Conservation (phyloP, 352 stramenopile species). For the Pythium brachiatum region DNA sequence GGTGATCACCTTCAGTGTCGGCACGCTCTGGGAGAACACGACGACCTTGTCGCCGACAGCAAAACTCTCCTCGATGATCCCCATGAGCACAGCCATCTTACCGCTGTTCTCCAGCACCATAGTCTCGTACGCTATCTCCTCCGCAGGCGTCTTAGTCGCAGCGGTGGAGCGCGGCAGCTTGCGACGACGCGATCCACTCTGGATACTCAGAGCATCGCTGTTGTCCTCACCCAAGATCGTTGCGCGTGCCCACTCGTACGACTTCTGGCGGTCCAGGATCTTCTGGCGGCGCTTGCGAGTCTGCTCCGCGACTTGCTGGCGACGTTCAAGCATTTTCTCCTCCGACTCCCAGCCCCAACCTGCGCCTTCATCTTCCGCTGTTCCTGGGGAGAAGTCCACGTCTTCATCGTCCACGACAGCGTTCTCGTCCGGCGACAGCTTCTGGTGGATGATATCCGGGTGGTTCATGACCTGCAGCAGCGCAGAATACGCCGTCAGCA, state of each 20-base stretch:
- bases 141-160: background rate
- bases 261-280: slow-evolving; percentile 50
- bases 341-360: slow-evolving; percentile 72
- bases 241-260: slow-evolving; percentile 63
- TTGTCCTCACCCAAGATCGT: slow-evolving; percentile 33
- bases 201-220: background rate
- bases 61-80: slow-evolving; percentile 73
- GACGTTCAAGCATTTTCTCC: slow-evolving; percentile 54
- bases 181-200: slow-evolving; percentile 10
- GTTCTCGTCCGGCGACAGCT: slow-evolving; percentile 43
- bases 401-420: slow-evolving; percentile 36
- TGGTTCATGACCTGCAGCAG: slow-evolving; percentile 88
- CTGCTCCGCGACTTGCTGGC: slow-evolving; percentile 43
- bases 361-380: slow-evolving; percentile 5
- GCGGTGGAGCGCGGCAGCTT: slow-evolving; percentile 16
- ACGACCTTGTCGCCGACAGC: slow-evolving; percentile 79
- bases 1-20: slow-evolving; percentile 78
- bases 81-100: slow-evolving; percentile 78
- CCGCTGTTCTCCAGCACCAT: slow-evolving; percentile 67
- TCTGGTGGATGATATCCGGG: slow-evolving; percentile 81
- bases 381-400: slow-evolving; percentile 20
- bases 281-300: slow-evolving; percentile 62
- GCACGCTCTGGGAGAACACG: slow-evolving; percentile 87
- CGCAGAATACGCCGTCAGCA: slow-evolving; percentile 76
- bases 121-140: slow-evolving; percentile 27